Conservation (phyloP, 345 rosid species). For the Aegle marmelos region DNA sequence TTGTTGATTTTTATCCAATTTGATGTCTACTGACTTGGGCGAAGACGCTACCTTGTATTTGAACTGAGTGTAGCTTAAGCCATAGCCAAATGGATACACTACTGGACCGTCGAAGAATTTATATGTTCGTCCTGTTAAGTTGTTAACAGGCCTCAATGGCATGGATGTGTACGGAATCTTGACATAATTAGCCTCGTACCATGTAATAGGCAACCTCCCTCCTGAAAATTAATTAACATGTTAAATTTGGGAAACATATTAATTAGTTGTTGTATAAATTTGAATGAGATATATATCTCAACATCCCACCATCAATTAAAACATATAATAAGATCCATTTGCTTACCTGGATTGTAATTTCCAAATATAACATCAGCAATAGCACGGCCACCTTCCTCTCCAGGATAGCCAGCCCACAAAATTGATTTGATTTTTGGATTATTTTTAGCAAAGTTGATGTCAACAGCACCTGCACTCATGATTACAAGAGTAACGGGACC, state of each 20-base stretch:
- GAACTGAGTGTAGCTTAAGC: slow-evolving; percentile 49
- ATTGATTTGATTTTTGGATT: slow-evolving; percentile 35
- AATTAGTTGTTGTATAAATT: no score
- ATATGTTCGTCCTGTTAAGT: slow-evolving; percentile 47
- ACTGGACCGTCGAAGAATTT: slow-evolving; percentile 49
- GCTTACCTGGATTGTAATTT: slow-evolving; percentile 52
- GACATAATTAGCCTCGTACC: slow-evolving; percentile 36
- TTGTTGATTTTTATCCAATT: slow-evolving; percentile 16
- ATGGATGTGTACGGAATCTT: slow-evolving; percentile 47
- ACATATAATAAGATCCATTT: no score
- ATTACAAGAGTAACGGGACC: slow-evolving; percentile 60
- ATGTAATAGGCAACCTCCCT: slow-evolving; percentile 54
- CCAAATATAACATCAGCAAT: slow-evolving; percentile 67
- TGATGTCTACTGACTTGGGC: neutral
- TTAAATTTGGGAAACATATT: no score
- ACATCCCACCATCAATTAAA: neutral
- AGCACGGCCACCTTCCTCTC: slow-evolving; percentile 64
- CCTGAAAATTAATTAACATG: slow-evolving; percentile 23
- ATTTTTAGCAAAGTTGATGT: slow-evolving; percentile 40
- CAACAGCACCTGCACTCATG: slow-evolving; percentile 54
- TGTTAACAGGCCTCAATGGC: slow-evolving; percentile 41
- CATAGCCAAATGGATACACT: slow-evolving; percentile 49
- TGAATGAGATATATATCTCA: neutral
- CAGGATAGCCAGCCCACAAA: slow-evolving; percentile 71
- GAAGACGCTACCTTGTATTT: neutral